phyloP scores from a whole-genome alignment of 805 yeast genomes.

The Cyberlindnera petersonii region DNA sequence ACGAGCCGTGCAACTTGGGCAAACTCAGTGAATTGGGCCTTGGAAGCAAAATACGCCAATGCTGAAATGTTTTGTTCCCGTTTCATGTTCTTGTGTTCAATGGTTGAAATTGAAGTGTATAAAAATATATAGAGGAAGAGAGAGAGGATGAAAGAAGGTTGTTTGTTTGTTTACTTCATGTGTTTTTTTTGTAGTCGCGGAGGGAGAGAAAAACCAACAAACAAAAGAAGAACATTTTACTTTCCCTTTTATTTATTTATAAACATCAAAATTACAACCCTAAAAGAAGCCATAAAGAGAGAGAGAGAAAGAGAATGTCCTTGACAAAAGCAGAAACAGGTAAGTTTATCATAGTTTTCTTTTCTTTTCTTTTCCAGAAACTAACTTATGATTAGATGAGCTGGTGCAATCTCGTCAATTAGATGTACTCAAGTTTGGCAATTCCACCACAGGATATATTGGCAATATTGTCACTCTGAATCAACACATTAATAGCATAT shows the following conservation, averaged over 20 bases:
- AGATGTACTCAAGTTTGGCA: too few species aligned
- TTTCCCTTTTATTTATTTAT: too few species aligned
- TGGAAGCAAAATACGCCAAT: constrained; percentile 5
- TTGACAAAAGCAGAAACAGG: too few species aligned
- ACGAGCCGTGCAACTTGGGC: constrained; percentile 3
- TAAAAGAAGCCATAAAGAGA: too few species aligned
- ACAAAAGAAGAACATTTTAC: background rate
- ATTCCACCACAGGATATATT: constrained; percentile 1
- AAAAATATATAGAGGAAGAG: background rate
- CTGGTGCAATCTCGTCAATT: constrained; percentile 7
- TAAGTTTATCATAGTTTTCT: too few species aligned
- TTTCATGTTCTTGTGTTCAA: background rate
- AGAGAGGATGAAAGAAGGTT: too few species aligned
- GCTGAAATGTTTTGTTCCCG: constrained; percentile 7
- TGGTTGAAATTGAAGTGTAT: background rate
- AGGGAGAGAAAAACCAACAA: background rate
- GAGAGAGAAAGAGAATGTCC: too few species aligned
- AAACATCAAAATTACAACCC: too few species aligned
- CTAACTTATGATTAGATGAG: constrained; percentile 4
- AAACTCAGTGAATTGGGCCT: constrained; percentile 1
- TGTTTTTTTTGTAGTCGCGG: too few species aligned
- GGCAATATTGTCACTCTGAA: constrained; percentile 2
- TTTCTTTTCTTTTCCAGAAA: too few species aligned
- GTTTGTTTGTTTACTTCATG: too few species aligned
- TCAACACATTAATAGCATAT: constrained; percentile 5